These are phyloP conservation scores for Mucor piriformis DNA, from an alignment of 371 early-diverging fungal genomes.

Conservation along the genomic window DNA sequence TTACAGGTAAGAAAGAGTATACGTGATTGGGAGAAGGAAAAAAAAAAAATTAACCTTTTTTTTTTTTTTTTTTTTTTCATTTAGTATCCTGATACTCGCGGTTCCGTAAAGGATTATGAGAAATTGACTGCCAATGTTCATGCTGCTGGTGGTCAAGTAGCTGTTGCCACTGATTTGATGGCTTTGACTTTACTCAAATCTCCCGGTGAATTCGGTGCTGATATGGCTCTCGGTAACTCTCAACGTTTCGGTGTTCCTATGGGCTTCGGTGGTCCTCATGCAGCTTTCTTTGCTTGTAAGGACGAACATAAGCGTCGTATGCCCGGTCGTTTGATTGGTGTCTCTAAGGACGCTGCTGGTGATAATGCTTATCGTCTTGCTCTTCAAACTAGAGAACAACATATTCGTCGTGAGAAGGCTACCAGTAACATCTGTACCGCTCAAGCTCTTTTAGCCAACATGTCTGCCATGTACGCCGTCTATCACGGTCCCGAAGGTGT, in stretches of 20 bases:
- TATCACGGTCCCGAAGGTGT: conserved; percentile 97
- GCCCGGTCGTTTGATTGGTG: conserved; percentile 95
- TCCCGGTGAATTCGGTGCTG: conserved; percentile 95
- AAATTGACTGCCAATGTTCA: conserved; percentile 78
- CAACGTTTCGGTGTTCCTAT: conserved; percentile 98
- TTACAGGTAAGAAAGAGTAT: conserved; percentile 70
- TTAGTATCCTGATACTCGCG: conserved; percentile 93
- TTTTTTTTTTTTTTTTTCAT: conserved; percentile 2
- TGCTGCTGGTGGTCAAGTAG: conserved; percentile 82
- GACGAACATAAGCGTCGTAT: conserved; percentile 92
- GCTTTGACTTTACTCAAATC: conserved; percentile 90
- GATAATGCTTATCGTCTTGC: conserved; percentile 92
- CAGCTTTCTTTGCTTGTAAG: conserved; percentile 96
- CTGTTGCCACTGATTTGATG: conserved; percentile 92
- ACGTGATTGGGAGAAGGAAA: background rate
- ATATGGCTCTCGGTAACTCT: conserved; percentile 95
- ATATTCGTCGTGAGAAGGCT: conserved; percentile 98
- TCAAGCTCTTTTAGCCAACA: conserved; percentile 90
- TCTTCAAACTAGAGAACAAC: conserved; percentile 97
- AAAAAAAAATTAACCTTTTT: background rate
- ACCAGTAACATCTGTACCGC: conserved; percentile 98
- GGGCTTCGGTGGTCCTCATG: conserved; percentile 99
- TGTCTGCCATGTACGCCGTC: conserved; percentile 94
- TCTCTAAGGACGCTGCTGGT: conserved; percentile 90
- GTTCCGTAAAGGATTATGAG: conserved; percentile 82